Percentiles rank a stretch among this genome's conserved stretches.
Evolutionary conservation across 1,284 basidiomycete genomes (phyloP).

Genomic region (Papiliotrema nemorosa): DNA sequence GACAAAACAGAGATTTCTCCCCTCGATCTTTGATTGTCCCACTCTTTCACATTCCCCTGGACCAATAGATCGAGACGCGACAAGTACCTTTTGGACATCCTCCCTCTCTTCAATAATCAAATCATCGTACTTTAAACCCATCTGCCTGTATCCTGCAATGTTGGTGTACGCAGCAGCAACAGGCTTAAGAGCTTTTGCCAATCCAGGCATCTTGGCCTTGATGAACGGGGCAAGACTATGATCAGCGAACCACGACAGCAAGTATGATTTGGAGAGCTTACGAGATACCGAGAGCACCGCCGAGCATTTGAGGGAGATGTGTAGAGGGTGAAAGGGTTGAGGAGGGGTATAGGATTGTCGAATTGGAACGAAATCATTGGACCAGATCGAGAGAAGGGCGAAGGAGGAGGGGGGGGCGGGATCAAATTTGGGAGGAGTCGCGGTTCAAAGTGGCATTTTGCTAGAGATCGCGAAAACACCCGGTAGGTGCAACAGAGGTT

Average conservation of each 20-base stretch:
- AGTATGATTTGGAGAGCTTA: constrained; percentile 6
- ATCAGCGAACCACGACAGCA: neutral
- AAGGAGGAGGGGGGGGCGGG: neutral
- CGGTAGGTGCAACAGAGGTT: no score
- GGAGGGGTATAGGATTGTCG: neutral
- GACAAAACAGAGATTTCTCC: neutral
- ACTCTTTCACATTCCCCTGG: neutral
- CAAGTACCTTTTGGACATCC: constrained; percentile 75
- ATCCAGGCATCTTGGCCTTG: constrained; percentile 59
- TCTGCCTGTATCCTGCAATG: constrained; percentile 76
- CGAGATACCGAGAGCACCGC: constrained; percentile 67
- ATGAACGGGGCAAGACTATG: constrained; percentile 66
- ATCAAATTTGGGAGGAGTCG: neutral
- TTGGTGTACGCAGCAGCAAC: constrained; percentile 81
- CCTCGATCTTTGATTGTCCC: neutral
- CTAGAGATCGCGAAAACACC: no score
- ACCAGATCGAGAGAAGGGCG: neutral
- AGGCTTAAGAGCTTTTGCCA: constrained; percentile 60
- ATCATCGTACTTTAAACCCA: constrained; percentile 94
- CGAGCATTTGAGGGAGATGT: constrained; percentile 50
- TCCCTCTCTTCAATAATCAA: constrained; percentile 82
- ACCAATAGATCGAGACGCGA: neutral
- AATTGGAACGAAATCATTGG: constrained; percentile 4
- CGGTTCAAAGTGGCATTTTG: neutral
- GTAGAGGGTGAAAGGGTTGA: neutral